Evolutionary conservation across 345 rosid genomes (phyloP).

Genomic region (Ceriops decandra): DNA sequence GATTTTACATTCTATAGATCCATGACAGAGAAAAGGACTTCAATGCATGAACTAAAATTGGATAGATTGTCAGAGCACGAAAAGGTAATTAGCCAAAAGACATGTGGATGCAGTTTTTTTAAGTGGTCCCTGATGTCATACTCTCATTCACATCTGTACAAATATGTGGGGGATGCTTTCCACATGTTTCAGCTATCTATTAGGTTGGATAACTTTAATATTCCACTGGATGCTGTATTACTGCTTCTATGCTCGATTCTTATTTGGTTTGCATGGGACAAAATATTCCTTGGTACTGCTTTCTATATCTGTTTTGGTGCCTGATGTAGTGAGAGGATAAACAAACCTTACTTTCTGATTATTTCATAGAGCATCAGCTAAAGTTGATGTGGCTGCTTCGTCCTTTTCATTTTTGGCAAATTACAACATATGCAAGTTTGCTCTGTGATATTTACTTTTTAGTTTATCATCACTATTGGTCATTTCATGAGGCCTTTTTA

Average conservation of each 20-base stretch:
- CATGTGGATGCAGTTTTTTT: slow-evolving; percentile 9
- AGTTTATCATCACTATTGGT: background rate
- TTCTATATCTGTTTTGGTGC: background rate
- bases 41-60: slow-evolving; percentile 52
- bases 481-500: slow-evolving; percentile 4
- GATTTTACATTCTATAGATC: slow-evolving; percentile 52
- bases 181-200: background rate
- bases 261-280: background rate
- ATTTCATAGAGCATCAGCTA: background rate
- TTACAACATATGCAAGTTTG: background rate
- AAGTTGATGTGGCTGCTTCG: slow-evolving; percentile 1
- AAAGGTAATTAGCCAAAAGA: slow-evolving; percentile 46
- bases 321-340: slow-evolving; percentile 1
- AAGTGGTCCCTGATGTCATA: background rate
- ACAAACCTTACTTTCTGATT: background rate
- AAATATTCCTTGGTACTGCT: slow-evolving; percentile 1
- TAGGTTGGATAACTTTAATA: background rate
- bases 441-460: background rate
- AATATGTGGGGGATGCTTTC: slow-evolving; percentile 1
- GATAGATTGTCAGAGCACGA: slow-evolving; percentile 76
- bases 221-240: background rate
- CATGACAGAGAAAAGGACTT: slow-evolving; percentile 55
- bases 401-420: background rate
- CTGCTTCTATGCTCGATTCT: background rate
- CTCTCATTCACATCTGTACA: background rate